Evolutionary conservation across 352 stramenopile genomes (phyloP).

Genomic region (Paralagenidium karlingii): DNA sequence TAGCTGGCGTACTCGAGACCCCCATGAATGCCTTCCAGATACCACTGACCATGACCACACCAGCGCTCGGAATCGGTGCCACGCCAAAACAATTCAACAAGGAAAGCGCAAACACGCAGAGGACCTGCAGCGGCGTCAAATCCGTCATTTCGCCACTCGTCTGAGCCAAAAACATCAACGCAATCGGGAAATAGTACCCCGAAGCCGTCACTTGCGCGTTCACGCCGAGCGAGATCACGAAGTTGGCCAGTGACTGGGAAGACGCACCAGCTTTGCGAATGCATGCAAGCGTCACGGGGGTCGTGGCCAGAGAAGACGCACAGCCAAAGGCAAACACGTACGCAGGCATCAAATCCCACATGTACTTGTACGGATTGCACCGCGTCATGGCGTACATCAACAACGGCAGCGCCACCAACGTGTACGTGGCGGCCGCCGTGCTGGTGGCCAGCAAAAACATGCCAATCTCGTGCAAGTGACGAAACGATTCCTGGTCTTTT

Average conservation of each 20-base stretch:
- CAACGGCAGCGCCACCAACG: conserved; percentile 38
- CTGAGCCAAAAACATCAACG: conserved; percentile 44
- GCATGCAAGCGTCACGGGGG: conserved; percentile 47
- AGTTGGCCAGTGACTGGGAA: conserved; percentile 60
- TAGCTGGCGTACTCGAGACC: conserved; percentile 23
- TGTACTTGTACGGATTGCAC: conserved; percentile 58
- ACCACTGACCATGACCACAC: conserved; percentile 40
- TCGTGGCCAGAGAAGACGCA: conserved; percentile 49
- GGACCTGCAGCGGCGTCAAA: conserved; percentile 25
- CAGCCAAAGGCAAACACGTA: conserved; percentile 58
- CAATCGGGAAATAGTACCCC: conserved; percentile 51
- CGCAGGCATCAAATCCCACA: conserved; percentile 41
- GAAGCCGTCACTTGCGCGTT: conserved; percentile 39
- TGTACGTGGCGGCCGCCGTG: conserved; percentile 19
- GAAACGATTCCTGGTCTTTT: conserved; percentile 22
- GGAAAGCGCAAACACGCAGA: conserved; percentile 39
- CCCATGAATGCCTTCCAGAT: conserved; percentile 55
- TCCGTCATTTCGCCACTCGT: conserved; percentile 37
- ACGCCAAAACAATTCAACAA: conserved; percentile 36
- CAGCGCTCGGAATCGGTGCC: conserved; percentile 31
- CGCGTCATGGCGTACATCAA: conserved; percentile 54
- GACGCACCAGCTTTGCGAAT: conserved; percentile 45
- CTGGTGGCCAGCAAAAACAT: conserved; percentile 31
- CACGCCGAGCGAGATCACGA: conserved; percentile 58
- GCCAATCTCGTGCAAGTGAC: conserved; percentile 30